These are phyloP conservation scores for Saccharomyces uvarum DNA, from an alignment of 1,139 yeast genomes.

Conservation along the genomic window DNA sequence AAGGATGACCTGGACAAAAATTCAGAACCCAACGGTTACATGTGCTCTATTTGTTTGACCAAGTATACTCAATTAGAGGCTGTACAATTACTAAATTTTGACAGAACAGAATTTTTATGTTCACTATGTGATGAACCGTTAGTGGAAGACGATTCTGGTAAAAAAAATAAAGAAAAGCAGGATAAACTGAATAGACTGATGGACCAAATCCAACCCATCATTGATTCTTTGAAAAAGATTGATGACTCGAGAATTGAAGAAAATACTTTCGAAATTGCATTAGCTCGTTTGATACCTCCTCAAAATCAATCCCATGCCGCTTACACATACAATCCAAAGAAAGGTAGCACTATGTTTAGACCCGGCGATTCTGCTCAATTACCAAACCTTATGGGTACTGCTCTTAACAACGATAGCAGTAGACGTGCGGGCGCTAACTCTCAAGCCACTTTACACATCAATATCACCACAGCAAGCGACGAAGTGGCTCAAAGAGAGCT, in stretches of 20 bases:
- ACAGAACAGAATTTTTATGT: slow-evolving; percentile 73
- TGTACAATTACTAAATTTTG: slow-evolving; percentile 69
- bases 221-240: slow-evolving; percentile 71
- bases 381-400: slow-evolving; percentile 26
- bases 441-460: slow-evolving; percentile 72
- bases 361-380: slow-evolving; percentile 31
- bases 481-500: slow-evolving; percentile 65
- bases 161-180: slow-evolving; percentile 75
- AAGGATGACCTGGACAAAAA: slow-evolving; percentile 76
- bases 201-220: slow-evolving; percentile 85
- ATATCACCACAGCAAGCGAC: slow-evolving; percentile 77
- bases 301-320: slow-evolving; percentile 61
- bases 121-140: slow-evolving; percentile 71
- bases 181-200: slow-evolving; percentile 75
- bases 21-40: slow-evolving; percentile 88
- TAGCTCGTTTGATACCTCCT: slow-evolving; percentile 77
- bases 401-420: slow-evolving; percentile 33
- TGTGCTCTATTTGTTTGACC: slow-evolving; percentile 79
- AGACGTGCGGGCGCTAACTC: slow-evolving; percentile 37
- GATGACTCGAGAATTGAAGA: slow-evolving; percentile 84
- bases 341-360: slow-evolving; percentile 36
- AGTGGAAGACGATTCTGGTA: slow-evolving; percentile 81
- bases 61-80: slow-evolving; percentile 85
- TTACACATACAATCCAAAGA: slow-evolving; percentile 46
- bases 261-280: slow-evolving; percentile 74